Conservation (phyloP, 148 eudicot genomes). For the Silene uniflora region DNA sequence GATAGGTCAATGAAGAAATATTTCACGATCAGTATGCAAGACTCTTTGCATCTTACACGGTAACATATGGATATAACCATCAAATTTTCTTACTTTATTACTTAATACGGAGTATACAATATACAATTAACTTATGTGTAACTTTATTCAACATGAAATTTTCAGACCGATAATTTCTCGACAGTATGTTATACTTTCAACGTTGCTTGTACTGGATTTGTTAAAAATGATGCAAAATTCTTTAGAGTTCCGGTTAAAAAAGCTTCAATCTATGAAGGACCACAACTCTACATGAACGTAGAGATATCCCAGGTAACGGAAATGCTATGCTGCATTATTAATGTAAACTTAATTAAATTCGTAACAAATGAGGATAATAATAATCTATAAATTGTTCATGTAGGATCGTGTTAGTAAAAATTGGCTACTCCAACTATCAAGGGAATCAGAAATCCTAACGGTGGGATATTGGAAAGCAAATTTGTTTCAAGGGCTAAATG, state of each 20-base stretch:
- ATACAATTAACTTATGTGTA: not conserved
- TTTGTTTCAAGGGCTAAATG: not conserved
- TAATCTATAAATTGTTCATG: not conserved
- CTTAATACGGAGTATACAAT: no score
- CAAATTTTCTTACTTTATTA: no score
- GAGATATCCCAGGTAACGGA: no score
- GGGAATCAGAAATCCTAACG: no score
- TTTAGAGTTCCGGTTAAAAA: not conserved
- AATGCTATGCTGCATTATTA: no score
- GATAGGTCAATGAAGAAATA: not conserved
- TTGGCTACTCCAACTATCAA: not conserved
- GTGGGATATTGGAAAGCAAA: not conserved
- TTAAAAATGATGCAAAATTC: not conserved
- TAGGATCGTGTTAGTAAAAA: not conserved
- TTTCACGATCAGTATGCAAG: not conserved
- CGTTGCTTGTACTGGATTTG: not conserved
- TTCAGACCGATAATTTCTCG: not conserved
- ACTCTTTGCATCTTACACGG: not conserved
- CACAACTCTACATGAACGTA: no score
- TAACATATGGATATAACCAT: not conserved
- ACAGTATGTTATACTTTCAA: no score
- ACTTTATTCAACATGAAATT: not conserved
- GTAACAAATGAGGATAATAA: no score
- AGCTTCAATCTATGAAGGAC: not conserved
- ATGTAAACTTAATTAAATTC: not conserved